Evolutionary conservation across 2,329 filamentous ascomycete genomes (phyloP), one percentile per base, ranked within the genome.

Genomic region (Triangularia setosa): DNA sequence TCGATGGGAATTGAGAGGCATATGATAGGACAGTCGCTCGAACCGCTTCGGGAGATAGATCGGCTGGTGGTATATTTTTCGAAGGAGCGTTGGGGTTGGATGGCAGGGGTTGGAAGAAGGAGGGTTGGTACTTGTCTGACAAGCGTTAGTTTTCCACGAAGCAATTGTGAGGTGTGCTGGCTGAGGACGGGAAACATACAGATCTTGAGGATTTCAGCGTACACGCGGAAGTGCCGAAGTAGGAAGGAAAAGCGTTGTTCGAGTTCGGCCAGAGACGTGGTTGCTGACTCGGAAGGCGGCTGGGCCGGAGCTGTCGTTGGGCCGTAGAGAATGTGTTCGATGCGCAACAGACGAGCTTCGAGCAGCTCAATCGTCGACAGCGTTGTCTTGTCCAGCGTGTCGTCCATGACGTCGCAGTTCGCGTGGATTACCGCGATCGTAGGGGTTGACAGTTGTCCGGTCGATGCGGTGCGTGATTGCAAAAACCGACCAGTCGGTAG

Each of bases 271-370:
- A 87, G 75, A 52, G 79, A 77, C 21, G 78, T 75, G 24, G 77
- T 69, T 0, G 81, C 79, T 0, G 84, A 78, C 23, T 79, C 70
- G 4, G 72, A 69, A 14, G 79, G 75, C 2, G 74, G 68, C 0
- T 74, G 69, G 1, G 74, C 69, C 1, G 77, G 72, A 1, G 73
- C 68, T 1, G 75, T 62, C 3, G 79, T 75, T 28, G 76, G 73
- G 25, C 85, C 85, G 69, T 84, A 81, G 54, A 88, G 78, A 2
- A 87, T 74, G 68, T 87, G 84, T 70, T 88, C 86, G 64, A 88
- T 77, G 55, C 85, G 84, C 16, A 81, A 75, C 11, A 88, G 79
- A n/a, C 86, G 85, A 59, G 81, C 78, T 71, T 87, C 84, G 35
- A 88, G 79, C 25, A 87, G 78, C 52, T 78, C 79, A 65, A 88